Evolutionary conservation across 495 filamentous ascomycete genomes (phyloP), one percentile per base, ranked within the genome.

Genomic region (Amniculicola lignicola): DNA sequence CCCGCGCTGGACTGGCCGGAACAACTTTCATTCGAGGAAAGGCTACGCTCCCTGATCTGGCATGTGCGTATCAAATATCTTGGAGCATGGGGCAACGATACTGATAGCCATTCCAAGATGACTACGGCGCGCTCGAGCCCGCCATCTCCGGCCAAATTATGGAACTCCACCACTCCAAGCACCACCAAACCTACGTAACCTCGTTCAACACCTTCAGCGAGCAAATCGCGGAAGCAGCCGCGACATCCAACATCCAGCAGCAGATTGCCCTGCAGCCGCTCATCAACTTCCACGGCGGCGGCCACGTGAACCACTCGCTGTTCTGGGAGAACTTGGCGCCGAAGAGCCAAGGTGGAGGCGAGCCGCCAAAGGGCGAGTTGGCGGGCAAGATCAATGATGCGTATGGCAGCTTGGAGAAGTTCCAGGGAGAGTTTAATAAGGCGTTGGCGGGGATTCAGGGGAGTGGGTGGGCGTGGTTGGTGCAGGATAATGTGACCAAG

Each of bases 91-190:
- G 22, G 36, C 19, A 38, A 29, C 1, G 23, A n/a, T 0, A 1
- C 42, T 53, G 19, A 61, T 31, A 14, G 9, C 31, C 1, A 14
- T 22, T 15, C 11, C 24, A 27, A 75, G 72, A 75, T 52, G 72
- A 74, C 68, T 75, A 73, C 50, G 70, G 68, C 61, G 93, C 90
- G 21, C 89, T 98, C 67, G 93, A 98, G 72, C 93, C 93, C 60
- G 73, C 87, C 70, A 94, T 98, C 76, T 91, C 87, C 36, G 91
- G 89, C 75, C 85, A 90, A 79, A 98, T 98, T 77, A 98, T 98
- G 93, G 92, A 98, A 80, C 78, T 90, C 6, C 86, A 90, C 74
- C 82, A 90, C 79, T 77, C 75, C 66, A 86, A 84, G 66, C 86
- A 90, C 75, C 86, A 90, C 75, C 75, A 87, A 63, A 87, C 86